These are phyloP conservation scores for Pterula multifida DNA, from an alignment of 1,284 basidiomycete species.

Conservation along the genomic window DNA sequence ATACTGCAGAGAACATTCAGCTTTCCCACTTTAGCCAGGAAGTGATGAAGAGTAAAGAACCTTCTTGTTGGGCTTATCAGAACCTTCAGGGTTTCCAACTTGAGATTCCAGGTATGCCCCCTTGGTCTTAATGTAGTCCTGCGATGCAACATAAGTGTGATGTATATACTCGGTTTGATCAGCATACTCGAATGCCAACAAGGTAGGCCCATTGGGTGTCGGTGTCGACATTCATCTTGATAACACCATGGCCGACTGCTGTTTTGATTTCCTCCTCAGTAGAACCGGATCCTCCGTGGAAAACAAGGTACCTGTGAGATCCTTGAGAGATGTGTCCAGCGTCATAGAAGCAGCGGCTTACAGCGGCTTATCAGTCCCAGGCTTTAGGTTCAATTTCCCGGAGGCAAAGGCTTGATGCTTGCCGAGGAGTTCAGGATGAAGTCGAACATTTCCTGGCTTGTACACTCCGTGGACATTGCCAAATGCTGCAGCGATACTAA, in stretches of 20 bases:
- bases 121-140: slow-evolving; percentile 80
- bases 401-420: slow-evolving; percentile 85
- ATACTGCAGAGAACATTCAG: slow-evolving; percentile 47
- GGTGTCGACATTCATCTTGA: slow-evolving; percentile 97
- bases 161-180: background rate
- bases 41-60: slow-evolving; percentile 29
- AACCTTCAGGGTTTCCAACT: slow-evolving; percentile 89
- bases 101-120: slow-evolving; percentile 79
- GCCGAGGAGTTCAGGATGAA: slow-evolving; percentile 84
- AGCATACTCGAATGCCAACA: slow-evolving; percentile 69
- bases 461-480: slow-evolving; percentile 96
- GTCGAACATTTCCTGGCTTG: slow-evolving; percentile 88
- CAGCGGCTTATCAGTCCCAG: background rate
- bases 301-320: slow-evolving; percentile 79
- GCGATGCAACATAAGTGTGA: background rate
- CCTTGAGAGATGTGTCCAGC: too few species aligned
- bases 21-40: too few species aligned
- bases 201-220: slow-evolving; percentile 94
- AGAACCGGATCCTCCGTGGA: slow-evolving; percentile 99
- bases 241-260: slow-evolving; percentile 86
- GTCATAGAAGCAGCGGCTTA: too few species aligned
- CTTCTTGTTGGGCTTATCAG: slow-evolving; percentile 98
- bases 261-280: slow-evolving; percentile 93
- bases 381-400: slow-evolving; percentile 54
- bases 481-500: slow-evolving; percentile 94